Percentiles rank a stretch among this genome's conserved stretches.
Conservation (phyloP, 257 asterid genomes). For the Dorcoceras hygrometricum region DNA sequence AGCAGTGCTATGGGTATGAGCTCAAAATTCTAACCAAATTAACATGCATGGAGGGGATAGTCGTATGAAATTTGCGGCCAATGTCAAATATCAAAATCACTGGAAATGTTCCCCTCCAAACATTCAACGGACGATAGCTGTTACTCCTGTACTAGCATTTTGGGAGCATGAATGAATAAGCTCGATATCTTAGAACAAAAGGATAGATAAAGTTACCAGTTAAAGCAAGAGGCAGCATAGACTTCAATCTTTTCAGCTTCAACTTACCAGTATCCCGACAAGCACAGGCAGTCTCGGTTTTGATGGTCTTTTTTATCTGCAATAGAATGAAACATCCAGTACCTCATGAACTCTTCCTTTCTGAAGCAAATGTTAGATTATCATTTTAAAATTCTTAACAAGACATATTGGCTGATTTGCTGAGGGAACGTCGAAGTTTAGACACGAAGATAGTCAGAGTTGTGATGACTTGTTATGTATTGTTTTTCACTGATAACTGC, state of each 20-base stretch:
- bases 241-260: conserved; percentile 25
- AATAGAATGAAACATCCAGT: conserved; percentile 4
- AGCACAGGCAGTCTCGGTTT: conserved; percentile 28
- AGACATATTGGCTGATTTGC: conserved; percentile 30
- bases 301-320: conserved; percentile 37
- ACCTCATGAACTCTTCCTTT: conserved; percentile 73
- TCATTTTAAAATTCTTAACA: conserved; percentile 5
- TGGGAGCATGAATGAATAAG: not conserved
- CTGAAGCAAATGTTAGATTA: conserved; percentile 40
- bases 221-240: conserved; percentile 20
- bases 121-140: conserved; percentile 26
- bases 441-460: too few species aligned
- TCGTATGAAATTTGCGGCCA: conserved; percentile 21
- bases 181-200: too few species aligned
- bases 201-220: conserved; percentile 30
- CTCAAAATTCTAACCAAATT: conserved; percentile 13
- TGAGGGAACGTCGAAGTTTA: conserved; percentile 37
- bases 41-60: too few species aligned
- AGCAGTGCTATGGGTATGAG: conserved; percentile 15
- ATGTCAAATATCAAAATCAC: not conserved
- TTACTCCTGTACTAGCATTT: conserved; percentile 30
- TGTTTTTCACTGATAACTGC: too few species aligned
- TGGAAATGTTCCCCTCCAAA: not conserved
- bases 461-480: too few species aligned
- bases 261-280: conserved; percentile 27